phyloP scores from a whole-genome alignment of 805 yeast species.

The Monosporozyma aquatica region DNA sequence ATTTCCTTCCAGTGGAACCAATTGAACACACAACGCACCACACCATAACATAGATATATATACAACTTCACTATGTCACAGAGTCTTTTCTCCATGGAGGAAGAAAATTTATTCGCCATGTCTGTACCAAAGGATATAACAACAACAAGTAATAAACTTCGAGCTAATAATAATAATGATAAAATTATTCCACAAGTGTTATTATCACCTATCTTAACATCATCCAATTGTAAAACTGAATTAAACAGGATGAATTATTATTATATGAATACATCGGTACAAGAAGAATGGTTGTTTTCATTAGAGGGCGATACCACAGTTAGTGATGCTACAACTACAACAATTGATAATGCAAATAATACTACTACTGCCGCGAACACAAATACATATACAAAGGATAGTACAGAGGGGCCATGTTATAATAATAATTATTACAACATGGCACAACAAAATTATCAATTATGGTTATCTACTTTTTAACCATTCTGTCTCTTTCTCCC shows the following conservation, averaged over 20 bases:
- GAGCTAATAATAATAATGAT: neutral
- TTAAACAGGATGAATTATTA: neutral
- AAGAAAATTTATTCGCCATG: neutral
- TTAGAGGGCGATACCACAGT: neutral
- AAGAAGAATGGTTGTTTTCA: neutral
- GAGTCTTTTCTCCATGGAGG: neutral
- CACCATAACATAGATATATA: too few relatives aligned
- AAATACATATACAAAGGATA: neutral
- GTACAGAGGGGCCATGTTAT: conserved; percentile 6
- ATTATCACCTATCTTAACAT: neutral
- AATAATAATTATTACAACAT: conserved; percentile 16
- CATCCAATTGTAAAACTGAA: neutral
- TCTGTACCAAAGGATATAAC: neutral
- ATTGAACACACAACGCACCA: too few relatives aligned
- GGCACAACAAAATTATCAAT: conserved; percentile 26
- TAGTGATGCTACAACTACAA: neutral
- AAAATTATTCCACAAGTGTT: neutral
- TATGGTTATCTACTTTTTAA: conserved; percentile 19
- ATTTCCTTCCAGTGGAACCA: too few relatives aligned
- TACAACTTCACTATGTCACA: too few relatives aligned
- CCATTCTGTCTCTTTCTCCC: neutral
- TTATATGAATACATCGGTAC: neutral
- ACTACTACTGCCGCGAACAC: neutral
- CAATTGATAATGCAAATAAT: neutral
- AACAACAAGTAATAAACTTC: too few relatives aligned